Evolutionary conservation across 305 asterid genomes (phyloP), one percentile per base, ranked within the genome.

Genomic region (Plantago coronopus): DNA sequence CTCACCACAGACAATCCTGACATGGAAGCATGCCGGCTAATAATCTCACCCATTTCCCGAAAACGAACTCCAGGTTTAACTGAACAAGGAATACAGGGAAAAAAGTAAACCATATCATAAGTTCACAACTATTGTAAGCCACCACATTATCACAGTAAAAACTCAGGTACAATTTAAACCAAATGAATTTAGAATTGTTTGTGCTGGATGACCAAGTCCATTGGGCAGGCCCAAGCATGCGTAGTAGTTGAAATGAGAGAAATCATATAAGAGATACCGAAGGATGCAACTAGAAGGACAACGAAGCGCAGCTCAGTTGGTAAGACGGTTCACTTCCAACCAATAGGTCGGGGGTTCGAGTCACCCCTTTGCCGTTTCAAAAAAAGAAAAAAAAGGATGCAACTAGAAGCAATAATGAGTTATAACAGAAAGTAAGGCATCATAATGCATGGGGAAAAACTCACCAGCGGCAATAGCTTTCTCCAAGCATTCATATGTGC

Each of bases 31-130:
- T 94, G 97, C 46, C 96, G 86, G 70, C 64, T 94, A 55, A 89
- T 79, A 65, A 94, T 80, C 78, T 94, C 99, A 44, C 99, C 99
- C 57, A 94, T 74, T 77, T 94, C 99, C 65, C 97, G 87, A 69
- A 79, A 94, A 9, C 99, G 89, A 38, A 86, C 86, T 27, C 99
- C 99, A 43, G 97, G 97, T 77, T 94, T 94, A 72, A 93, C 99
- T 93, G 78, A 58, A 57, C 70, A 62, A 46, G 12, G 68, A 23
- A 53, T 14, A 17, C 57, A 73, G 48, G 42, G 46, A 45, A n/a
- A 37, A 37, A 19, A 53, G 61, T 23, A 20, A 58, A 16, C n/a
- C n/a, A n/a, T n/a, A n/a, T n/a, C n/a, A 63, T 60, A 25, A 25
- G 4, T 3, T 21, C 31, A 19, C 19, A 48, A 27, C 7, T 19